These are phyloP conservation scores for Paramarasmius palmivorus DNA, from an alignment of 1,284 basidiomycete species.

Conservation along the genomic window DNA sequence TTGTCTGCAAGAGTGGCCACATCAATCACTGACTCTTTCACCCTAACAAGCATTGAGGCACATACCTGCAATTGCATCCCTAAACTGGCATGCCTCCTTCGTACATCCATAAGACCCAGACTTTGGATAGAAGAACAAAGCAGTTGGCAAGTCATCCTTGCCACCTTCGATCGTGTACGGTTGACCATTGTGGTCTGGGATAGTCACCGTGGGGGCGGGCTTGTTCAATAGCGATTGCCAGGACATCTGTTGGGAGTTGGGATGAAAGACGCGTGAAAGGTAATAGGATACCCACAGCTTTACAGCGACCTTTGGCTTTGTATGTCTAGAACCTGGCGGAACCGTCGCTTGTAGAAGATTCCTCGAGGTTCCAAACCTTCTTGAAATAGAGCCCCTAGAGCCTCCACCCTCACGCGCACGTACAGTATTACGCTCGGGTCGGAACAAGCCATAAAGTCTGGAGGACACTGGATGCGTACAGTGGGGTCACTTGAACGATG, in stretches of 20 bases:
- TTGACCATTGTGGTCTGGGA: conserved; percentile 50
- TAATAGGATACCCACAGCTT: too few species aligned
- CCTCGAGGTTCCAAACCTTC: too few species aligned
- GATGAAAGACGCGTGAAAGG: too few species aligned
- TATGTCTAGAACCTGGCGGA: too few species aligned
- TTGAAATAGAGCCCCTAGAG: too few species aligned
- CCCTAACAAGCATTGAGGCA: background rate
- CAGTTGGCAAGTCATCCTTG: conserved; percentile 49
- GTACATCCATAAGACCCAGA: conserved; percentile 76
- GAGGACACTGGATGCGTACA: too few species aligned
- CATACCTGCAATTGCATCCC: conserved; percentile 68
- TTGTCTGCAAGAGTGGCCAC: conserved; percentile 46
- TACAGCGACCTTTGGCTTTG: too few species aligned
- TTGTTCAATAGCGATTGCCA: conserved; percentile 27
- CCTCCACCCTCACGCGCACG: too few species aligned
- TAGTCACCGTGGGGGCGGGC: conserved; percentile 50
- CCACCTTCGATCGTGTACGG: conserved; percentile 50
- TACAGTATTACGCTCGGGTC: too few species aligned
- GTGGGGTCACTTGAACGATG: too few species aligned
- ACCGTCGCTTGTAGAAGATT: too few species aligned
- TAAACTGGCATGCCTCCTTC: conserved; percentile 76
- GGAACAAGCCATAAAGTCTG: too few species aligned
- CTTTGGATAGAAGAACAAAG: conserved; percentile 76
- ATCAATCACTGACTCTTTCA: background rate
- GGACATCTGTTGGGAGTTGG: conserved; percentile 12